phyloP scores from a whole-genome alignment of 352 stramenopile genomes.

The Globisporangium rhizosaccharum region DNA sequence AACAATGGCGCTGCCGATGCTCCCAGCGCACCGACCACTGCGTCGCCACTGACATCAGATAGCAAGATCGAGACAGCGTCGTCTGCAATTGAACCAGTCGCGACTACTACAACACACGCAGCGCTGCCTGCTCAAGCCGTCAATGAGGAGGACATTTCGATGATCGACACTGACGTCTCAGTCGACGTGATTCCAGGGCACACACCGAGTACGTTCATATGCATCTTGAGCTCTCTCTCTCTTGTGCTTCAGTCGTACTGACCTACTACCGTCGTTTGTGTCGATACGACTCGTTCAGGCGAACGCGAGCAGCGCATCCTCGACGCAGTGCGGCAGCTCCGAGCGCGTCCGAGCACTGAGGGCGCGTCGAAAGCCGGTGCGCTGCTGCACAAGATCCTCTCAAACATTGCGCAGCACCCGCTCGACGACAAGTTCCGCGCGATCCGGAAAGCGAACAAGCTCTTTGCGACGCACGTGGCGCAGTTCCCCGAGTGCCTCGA shows the following conservation, averaged over 20 bases:
- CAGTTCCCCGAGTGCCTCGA: conserved; percentile 52
- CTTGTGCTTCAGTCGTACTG: no score
- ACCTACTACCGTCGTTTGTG: no score
- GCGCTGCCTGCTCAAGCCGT: background rate
- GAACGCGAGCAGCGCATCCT: conserved; percentile 56
- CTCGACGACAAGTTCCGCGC: conserved; percentile 52
- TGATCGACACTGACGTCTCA: background rate
- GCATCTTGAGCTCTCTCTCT: background rate
- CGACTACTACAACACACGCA: conserved; percentile 1
- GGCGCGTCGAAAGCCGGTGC: conserved; percentile 28
- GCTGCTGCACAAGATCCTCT: conserved; percentile 63
- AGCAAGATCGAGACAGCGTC: background rate
- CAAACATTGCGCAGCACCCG: conserved; percentile 65
- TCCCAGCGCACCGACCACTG: background rate
- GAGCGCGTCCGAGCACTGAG: conserved; percentile 24
- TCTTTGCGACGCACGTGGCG: conserved; percentile 48
- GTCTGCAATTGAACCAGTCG: background rate
- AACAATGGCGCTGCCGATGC: background rate
- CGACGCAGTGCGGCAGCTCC: conserved; percentile 31
- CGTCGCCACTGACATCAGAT: background rate
- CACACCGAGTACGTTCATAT: conserved; percentile 10
- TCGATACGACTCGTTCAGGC: conserved; percentile 16
- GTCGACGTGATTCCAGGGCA: conserved; percentile 4
- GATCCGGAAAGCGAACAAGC: conserved; percentile 59
- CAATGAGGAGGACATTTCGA: no score